Conservation (phyloP, 1,139 yeast genomes). For the Schizosaccharomyces versatilis region DNA sequence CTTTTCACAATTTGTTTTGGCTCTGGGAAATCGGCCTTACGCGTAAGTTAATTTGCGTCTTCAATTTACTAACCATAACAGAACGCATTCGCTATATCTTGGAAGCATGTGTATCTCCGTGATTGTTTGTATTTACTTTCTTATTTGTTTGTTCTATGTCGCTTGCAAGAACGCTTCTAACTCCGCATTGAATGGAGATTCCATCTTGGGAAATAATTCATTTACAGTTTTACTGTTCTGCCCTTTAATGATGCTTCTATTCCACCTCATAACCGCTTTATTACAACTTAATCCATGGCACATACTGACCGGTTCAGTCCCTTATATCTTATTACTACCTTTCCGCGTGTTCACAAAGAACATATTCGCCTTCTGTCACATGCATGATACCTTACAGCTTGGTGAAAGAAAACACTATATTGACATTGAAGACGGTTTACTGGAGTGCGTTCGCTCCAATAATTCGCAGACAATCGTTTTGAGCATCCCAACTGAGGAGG, state of each 20-base stretch:
- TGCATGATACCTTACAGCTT: not conserved
- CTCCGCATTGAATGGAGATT: conserved; percentile 22
- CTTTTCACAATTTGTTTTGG: conserved; percentile 66
- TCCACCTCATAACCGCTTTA: not conserved
- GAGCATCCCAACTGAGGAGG: too few relatives aligned
- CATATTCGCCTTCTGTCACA: not conserved
- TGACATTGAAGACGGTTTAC: too few relatives aligned
- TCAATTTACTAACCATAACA: not conserved
- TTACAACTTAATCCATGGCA: not conserved
- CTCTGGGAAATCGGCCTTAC: conserved; percentile 26
- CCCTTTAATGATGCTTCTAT: conserved; percentile 29
- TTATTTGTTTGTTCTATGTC: conserved; percentile 63
- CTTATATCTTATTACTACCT: not conserved
- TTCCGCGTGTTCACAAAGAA: not conserved
- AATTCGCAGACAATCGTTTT: too few relatives aligned
- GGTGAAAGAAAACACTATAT: too few relatives aligned
- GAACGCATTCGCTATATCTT: conserved; percentile 42
- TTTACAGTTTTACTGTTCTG: conserved; percentile 39
- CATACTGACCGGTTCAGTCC: not conserved
- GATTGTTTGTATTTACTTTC: conserved; percentile 59
- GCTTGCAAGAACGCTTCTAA: conserved; percentile 34
- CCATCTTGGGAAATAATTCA: conserved; percentile 17
- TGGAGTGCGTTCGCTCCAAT: too few relatives aligned
- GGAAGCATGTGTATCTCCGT: conserved; percentile 49
- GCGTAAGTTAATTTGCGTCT: not conserved